Conservation (phyloP, 345 rosid genomes). For the Sapria himalayana region DNA sequence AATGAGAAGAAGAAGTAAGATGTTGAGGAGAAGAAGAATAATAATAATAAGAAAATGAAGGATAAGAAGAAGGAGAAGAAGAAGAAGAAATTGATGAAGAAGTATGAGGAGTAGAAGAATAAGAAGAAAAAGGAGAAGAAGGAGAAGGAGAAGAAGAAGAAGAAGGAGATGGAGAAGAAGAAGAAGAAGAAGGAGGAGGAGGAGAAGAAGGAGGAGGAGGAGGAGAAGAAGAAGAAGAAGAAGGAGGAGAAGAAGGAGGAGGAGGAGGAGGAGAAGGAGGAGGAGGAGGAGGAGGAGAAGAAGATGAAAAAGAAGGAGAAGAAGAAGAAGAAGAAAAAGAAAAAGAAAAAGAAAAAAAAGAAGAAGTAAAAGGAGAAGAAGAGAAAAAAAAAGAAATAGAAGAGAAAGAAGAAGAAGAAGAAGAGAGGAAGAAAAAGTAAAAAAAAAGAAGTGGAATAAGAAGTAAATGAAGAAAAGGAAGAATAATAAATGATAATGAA, state of each 20-base stretch:
- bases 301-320: not conserved
- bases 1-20: no score
- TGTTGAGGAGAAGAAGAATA: no score
- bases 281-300: not conserved
- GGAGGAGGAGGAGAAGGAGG: not conserved
- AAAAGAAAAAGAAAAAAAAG: not conserved
- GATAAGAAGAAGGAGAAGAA: no score
- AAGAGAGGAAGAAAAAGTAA: no score
- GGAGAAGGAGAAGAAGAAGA: not conserved
- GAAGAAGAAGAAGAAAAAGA: not conserved
- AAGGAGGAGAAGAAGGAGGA: not conserved
- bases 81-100: no score
- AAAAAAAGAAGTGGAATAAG: no score
- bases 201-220: not conserved
- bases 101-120: no score
- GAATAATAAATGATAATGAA: no score
- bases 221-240: not conserved
- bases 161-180: not conserved
- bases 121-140: not conserved
- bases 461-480: no score
- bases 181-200: not conserved
- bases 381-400: slow-evolving; percentile 1
- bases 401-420: no score
- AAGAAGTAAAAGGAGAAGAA: not conserved
- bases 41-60: no score